Conservation (phyloP, 2,329 filamentous ascomycete genomes). For the Diaporthe citrichinensis region DNA sequence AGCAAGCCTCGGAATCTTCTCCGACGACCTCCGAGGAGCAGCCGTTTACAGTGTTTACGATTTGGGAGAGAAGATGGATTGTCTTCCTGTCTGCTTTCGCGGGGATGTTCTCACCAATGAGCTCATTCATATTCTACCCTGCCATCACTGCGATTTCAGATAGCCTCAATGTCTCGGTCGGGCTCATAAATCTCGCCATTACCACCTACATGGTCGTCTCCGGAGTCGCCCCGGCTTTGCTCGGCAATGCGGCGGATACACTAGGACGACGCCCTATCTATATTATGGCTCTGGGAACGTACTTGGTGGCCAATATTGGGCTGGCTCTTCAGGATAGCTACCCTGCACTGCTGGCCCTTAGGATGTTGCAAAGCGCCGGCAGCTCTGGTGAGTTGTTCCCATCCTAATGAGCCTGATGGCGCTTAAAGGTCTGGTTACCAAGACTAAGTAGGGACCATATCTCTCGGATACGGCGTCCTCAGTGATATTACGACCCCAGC, state of each 20-base stretch:
- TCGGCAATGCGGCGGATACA: conserved; percentile 57
- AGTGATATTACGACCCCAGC: conserved; percentile 64
- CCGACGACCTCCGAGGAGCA: neutral
- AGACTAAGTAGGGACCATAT: conserved; percentile 3
- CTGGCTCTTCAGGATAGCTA: conserved; percentile 54
- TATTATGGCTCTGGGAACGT: conserved; percentile 53
- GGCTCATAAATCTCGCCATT: conserved; percentile 50
- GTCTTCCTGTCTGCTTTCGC: conserved; percentile 44
- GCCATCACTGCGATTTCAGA: conserved; percentile 43
- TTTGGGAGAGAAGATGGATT: conserved; percentile 43
- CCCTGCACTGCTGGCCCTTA: conserved; percentile 56
- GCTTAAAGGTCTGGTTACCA: neutral
- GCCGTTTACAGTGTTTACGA: conserved; percentile 36
- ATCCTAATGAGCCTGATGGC: neutral
- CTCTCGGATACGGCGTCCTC: conserved; percentile 59
- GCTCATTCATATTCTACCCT: conserved; percentile 46
- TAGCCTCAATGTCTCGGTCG: conserved; percentile 41
- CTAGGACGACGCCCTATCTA: conserved; percentile 56
- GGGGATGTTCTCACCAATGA: conserved; percentile 44
- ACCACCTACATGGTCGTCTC: conserved; percentile 59
- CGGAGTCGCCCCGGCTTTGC: conserved; percentile 56
- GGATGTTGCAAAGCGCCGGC: conserved; percentile 59
- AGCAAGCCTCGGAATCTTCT: neutral
- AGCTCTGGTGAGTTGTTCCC: conserved; percentile 58
- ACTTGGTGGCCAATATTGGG: conserved; percentile 54